A percentile compares a stretch with the other conserved stretches of the same genome.
Evolutionary conservation across 2,329 filamentous ascomycete species (phyloP).

Genomic region (Scedosporium boydii): DNA sequence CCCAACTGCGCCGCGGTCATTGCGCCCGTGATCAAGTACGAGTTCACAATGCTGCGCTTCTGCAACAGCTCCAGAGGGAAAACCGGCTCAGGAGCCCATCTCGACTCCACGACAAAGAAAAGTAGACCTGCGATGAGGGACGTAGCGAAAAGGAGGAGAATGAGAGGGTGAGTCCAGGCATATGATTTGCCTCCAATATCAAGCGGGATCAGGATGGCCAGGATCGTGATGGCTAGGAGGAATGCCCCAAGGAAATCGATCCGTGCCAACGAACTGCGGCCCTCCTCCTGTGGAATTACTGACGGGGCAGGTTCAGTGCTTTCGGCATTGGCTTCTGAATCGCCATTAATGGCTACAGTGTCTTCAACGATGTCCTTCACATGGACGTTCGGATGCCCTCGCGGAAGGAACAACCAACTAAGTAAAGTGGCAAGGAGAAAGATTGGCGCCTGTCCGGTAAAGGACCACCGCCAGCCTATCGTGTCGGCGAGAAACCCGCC

Average conservation of each 20-base stretch:
- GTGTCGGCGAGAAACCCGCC: constrained; percentile 55
- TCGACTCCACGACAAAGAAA: constrained; percentile 38
- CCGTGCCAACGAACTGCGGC: constrained; percentile 10
- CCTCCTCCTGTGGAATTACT: neutral
- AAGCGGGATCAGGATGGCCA: constrained; percentile 44
- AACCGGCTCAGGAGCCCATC: constrained; percentile 42
- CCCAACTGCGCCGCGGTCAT: constrained; percentile 45
- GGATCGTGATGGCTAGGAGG: constrained; percentile 48
- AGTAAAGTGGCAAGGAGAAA: constrained; percentile 44
- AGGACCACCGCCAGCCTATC: constrained; percentile 61
- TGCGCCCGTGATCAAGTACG: constrained; percentile 40
- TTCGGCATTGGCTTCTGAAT: neutral
- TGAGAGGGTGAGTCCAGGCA: constrained; percentile 40
- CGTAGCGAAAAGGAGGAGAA: constrained; percentile 28
- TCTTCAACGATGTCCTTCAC: neutral
- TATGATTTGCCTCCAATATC: constrained; percentile 47
- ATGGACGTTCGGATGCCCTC: neutral
- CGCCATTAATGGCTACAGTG: neutral
- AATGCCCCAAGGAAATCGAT: constrained; percentile 50
- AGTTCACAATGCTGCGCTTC: constrained; percentile 40
- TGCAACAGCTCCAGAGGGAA: constrained; percentile 46
- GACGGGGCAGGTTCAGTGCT: neutral
- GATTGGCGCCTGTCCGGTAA: constrained; percentile 52
- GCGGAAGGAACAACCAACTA: constrained; percentile 38
- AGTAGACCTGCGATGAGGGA: constrained; percentile 28